Conservation (phyloP, 139 green algal species). For the Chlorella sp. region DNA sequence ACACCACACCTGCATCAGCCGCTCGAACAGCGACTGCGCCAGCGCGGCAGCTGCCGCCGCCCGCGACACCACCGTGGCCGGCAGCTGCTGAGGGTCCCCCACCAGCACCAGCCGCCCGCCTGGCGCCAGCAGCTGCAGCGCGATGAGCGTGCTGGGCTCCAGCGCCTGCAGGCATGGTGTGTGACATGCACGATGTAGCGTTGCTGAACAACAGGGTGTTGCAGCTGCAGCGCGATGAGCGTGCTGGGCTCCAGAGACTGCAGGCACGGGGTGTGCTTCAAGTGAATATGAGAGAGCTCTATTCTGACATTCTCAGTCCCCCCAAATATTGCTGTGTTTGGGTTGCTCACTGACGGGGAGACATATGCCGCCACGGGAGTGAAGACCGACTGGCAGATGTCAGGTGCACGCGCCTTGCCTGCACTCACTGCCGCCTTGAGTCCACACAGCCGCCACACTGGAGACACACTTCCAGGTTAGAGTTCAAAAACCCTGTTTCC, state of each 20-base stretch:
- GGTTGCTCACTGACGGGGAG: no score
- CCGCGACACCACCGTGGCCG: constrained; percentile 83
- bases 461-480: no score
- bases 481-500: no score
- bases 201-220: not conserved
- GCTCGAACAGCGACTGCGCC: constrained; percentile 88
- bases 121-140: constrained; percentile 57
- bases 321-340: no score
- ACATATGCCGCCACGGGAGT: no score
- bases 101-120: constrained; percentile 72
- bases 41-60: constrained; percentile 63
- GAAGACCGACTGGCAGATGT: no score
- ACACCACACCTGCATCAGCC: constrained; percentile 58
- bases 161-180: constrained; percentile 74
- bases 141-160: constrained; percentile 71
- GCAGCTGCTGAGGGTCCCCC: constrained; percentile 94
- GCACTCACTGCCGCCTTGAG: no score
- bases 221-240: not conserved
- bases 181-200: constrained; percentile 74
- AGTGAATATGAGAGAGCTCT: no score
- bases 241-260: not conserved
- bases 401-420: no score
- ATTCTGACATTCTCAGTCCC: no score
- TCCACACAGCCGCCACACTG: no score
- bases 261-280: no score